Base-by-base conservation (phyloP, 306 rosid genomes). In the Geum urbanum region DNA sequence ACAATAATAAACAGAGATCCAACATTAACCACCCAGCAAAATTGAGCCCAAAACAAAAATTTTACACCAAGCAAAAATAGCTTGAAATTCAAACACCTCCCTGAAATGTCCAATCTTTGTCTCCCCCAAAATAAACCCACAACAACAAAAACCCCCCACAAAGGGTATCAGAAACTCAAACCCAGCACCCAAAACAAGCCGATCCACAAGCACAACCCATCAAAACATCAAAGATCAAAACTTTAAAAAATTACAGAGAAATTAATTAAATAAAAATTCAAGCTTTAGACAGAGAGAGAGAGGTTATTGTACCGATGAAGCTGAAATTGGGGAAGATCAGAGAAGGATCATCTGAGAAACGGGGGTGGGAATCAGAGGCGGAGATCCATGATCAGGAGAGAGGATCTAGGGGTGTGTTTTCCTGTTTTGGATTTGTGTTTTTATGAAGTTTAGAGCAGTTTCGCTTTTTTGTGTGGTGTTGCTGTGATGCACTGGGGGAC, bases 401-500 rank as follows among this genome's bases (percentile, higher is more conserved):
- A 63, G 62, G 67, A 53, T 55, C 69, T 70, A 37, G 37, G 37
- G 54, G 47, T 41, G n/a, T 51, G 27, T 19, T 35, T 76, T 71
- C 59, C 72, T 51, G 63, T 71, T 70, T 69, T 67, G 79, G 77
- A 70, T 79, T 70, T 70, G 85, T 45, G 86, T 71, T 80, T 65
- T 2, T 50, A 67, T 40, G 67, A 35, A 78, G 66, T 50, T 59
- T 48, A 24, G 69, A 9, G 50, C 44, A 52, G 54, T 65, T 73
- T 76, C 80, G 80, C 82, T 73, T 71, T 66, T 75, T 85, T 67
- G 71, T 69, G 74, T 44, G 70, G 70, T 83, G 80, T 77, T 82
- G 86, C 84, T 82, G 76, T 72, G 82, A 85, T 89, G 94, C 86
- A 88, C 94, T 84, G 91, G 89, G 88, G 80, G 80, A 85, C 91